Conservation (phyloP, 257 asterid species). For the Scutellaria barbata region DNA sequence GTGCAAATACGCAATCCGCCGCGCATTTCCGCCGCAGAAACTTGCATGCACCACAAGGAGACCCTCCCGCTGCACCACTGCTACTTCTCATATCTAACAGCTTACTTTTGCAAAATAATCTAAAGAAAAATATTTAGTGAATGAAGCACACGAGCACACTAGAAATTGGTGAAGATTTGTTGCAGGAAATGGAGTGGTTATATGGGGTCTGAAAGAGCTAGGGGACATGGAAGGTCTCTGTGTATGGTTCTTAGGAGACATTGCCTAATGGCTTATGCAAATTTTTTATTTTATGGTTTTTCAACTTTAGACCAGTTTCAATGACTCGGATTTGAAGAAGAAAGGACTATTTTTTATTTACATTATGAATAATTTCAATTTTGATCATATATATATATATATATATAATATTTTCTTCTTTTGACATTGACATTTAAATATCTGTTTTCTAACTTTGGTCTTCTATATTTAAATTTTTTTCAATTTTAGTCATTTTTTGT, state of each 20-base stretch:
- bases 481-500: no score
- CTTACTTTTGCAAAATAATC: neutral
- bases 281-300: constrained; percentile 24
- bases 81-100: neutral
- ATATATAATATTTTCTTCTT: no score
- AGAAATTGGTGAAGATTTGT: constrained; percentile 53
- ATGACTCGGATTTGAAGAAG: constrained; percentile 31
- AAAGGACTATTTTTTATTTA: neutral
- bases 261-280: constrained; percentile 67
- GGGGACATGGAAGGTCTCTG: constrained; percentile 62
- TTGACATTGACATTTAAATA: no score
- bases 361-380: no score
- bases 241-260: constrained; percentile 82
- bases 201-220: constrained; percentile 38
- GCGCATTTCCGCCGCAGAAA: constrained; percentile 86
- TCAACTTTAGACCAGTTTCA: neutral
- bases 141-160: constrained; percentile 64
- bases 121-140: neutral
- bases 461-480: no score
- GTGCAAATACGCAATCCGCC: constrained; percentile 78
- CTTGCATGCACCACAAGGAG: constrained; percentile 99
- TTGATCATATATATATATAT: no score
- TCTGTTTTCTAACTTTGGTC: no score
- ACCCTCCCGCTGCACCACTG: constrained; percentile 37
- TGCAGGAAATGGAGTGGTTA: constrained; percentile 35